Evolutionary conservation across 1,284 basidiomycete species (phyloP), one percentile per base, ranked within the genome.

Genomic region (Xerocomus amazonicus): DNA sequence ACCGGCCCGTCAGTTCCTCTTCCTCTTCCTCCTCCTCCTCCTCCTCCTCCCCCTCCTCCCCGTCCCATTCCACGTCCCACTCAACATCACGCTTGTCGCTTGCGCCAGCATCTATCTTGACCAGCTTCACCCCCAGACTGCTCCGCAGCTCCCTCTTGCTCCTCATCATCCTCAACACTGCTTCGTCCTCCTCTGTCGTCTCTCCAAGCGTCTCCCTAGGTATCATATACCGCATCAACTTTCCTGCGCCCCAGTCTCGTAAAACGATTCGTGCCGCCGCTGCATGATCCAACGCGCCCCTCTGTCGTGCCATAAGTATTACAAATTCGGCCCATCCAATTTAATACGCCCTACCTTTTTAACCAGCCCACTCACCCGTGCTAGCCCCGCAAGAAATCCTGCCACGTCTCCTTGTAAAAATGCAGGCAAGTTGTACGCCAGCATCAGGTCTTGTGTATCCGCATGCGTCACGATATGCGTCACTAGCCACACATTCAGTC

Each of bases 201-300:
- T 44, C 59, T 17, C 43, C 58, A 26, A 59, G 55, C 3, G 70
- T 47, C 0, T 72, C 62, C 4, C 83, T 78, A 2, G 85, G 83
- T 17, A 77, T 67, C 6, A 88, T 86, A 71, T 89, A 96, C 62
- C 90, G 87, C 13, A 83, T 79, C 61, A 98, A 81, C 56, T 81
- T 84, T 45, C 88, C 90, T 6, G 77, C 78, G 54, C 81, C 86
- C 95, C 95, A 99, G 71, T 98, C 95, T 26, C 90, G 84, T 38
- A 98, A 77, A 36, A 98, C 76, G 47, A 87, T 78, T 23, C 91
- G 85, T 9, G 91, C 88, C 2, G 94, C 90, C 19, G 83, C 84
- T 10, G 83, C 78, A 49, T 92, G 70, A 68, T 98, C 94, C 16
- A 83, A 73, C 39, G 83, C 77, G 45, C 90, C 92, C 57, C 81